Evolutionary conservation across 1,284 basidiomycete genomes (phyloP).

Genomic region (Melampsora larici-populina): DNA sequence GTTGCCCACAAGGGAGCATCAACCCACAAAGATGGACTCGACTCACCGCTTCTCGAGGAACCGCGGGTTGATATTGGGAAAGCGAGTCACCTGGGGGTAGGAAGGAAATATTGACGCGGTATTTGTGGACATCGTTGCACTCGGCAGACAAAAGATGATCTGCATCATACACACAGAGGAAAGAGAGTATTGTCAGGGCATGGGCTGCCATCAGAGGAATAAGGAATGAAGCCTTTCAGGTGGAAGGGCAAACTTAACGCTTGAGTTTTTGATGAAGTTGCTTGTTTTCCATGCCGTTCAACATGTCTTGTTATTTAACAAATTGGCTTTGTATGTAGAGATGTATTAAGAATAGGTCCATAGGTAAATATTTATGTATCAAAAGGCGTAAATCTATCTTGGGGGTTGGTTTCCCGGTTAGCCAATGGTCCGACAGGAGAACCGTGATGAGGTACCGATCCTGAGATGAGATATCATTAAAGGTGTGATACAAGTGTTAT

Average conservation of each 20-base stretch:
- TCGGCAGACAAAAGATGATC: constrained; percentile 31
- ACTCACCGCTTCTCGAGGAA: constrained; percentile 21
- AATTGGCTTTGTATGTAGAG: no score
- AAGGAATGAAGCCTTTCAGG: not conserved
- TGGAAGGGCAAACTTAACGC: constrained; percentile 8
- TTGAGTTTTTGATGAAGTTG: no score
- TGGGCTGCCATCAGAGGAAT: not conserved
- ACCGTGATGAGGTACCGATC: no score
- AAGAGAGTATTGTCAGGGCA: not conserved
- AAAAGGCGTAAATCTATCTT: no score
- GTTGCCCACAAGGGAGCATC: not conserved
- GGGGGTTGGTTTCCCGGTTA: no score
- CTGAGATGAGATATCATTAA: no score
- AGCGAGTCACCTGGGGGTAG: constrained; percentile 32
- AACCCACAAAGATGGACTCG: not conserved
- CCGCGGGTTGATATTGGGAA: constrained; percentile 21
- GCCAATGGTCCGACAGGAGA: no score
- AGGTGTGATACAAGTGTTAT: no score
- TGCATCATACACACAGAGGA: constrained; percentile 33
- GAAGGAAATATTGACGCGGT: constrained; percentile 34
- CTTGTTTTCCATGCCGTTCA: no score
- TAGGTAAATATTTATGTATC: no score
- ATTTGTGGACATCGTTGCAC: constrained; percentile 27
- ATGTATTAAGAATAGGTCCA: no score
- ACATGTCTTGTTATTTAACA: no score